Evolutionary conservation across 805 yeast genomes (phyloP).

Genomic region (Metschnikowia koreensis): DNA sequence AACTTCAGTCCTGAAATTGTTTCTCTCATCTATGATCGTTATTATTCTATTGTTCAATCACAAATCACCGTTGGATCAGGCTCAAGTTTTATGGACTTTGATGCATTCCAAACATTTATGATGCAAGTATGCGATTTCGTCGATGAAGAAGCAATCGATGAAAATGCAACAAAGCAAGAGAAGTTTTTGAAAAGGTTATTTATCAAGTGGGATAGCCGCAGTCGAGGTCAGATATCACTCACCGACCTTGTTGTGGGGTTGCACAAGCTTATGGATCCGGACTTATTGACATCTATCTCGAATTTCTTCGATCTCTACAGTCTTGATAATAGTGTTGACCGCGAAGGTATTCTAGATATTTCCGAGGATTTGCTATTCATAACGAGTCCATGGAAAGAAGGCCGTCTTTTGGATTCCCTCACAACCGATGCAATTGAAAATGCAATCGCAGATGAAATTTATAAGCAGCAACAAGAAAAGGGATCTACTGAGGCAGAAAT

Average conservation of each 20-base stretch:
- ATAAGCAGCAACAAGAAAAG: constrained; percentile 38
- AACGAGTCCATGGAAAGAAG: constrained; percentile 85
- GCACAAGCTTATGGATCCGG: constrained; percentile 64
- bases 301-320: constrained; percentile 72
- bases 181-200: constrained; percentile 65
- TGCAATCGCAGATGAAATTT: constrained; percentile 63
- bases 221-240: constrained; percentile 56
- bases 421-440: constrained; percentile 64
- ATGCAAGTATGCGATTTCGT: constrained; percentile 81
- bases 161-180: constrained; percentile 25
- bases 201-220: constrained; percentile 63
- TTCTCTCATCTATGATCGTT: constrained; percentile 79
- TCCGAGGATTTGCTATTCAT: constrained; percentile 85
- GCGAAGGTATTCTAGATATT: constrained; percentile 77
- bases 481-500: constrained; percentile 29
- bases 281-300: constrained; percentile 74
- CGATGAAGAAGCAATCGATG: constrained; percentile 25
- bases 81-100: constrained; percentile 68
- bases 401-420: constrained; percentile 57
- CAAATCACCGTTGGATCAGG: constrained; percentile 50
- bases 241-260: constrained; percentile 73
- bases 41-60: constrained; percentile 73
- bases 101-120: constrained; percentile 71
- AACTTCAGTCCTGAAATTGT: constrained; percentile 58
- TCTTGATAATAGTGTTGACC: constrained; percentile 56